phyloP scores from a whole-genome alignment of 192 early-diverging fungal genomes.

The Chytriomyces sp. region DNA sequence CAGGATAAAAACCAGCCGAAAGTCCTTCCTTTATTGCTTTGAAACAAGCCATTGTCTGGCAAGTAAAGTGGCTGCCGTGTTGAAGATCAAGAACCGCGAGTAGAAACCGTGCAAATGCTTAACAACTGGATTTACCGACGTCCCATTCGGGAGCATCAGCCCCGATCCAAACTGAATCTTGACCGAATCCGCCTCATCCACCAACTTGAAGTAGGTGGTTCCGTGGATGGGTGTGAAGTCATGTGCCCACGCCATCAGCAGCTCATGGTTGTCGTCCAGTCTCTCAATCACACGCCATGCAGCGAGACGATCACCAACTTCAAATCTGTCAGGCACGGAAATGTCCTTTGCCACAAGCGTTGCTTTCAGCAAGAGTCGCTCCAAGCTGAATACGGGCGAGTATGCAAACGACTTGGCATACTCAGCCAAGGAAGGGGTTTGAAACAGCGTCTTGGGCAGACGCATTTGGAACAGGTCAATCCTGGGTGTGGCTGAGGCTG shows the following conservation, averaged over 20 bases:
- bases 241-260: neutral
- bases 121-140: neutral
- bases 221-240: neutral
- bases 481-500: no score
- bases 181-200: neutral
- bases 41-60: neutral
- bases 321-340: constrained; percentile 1
- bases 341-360: neutral
- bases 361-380: neutral
- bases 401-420: neutral
- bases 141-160: neutral
- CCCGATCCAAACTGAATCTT: constrained; percentile 9
- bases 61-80: constrained; percentile 8
- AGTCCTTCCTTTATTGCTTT: neutral
- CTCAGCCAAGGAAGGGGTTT: neutral
- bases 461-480: no score
- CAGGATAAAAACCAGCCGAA: no score
- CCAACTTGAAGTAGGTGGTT: neutral
- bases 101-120: constrained; percentile 7
- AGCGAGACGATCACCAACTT: neutral
- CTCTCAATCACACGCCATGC: neutral
- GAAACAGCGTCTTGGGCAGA: no score
- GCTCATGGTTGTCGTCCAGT: neutral
- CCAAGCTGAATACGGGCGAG: constrained; percentile 17
- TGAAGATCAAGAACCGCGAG: neutral